Evolutionary conservation across 176 grass and related monocot species (phyloP), one percentile per base, ranked within the genome.

Genomic region (Neostapfia colusana): DNA sequence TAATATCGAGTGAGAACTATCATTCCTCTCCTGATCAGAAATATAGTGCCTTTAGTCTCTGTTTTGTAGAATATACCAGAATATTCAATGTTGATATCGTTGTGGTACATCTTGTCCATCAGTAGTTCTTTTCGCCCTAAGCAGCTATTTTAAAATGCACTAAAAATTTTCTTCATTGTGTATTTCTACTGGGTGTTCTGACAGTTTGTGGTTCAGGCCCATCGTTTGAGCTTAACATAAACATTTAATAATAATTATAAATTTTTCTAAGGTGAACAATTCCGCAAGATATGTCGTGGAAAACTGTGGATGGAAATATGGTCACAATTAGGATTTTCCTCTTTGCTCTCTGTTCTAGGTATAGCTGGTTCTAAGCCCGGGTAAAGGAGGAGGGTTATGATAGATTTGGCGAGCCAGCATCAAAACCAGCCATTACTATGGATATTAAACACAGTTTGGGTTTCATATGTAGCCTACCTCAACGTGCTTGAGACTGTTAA

Each of bases 251-350:
- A 64, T 9, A 49, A 15, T 48, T 34, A 13, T 7, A 76, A 62
- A 49, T 36, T 23, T 4, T 3, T 7, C 0, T 23, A 46, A 76
- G 10, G 1, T 63, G 6, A 46, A 31, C 42, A 37, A 21, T 17
- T 28, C 42, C 6, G 10, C 8, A n/a, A 21, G 7, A 16, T 37
- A 21, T 66, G 7, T 36, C 69, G 45, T 69, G 50, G 23, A 67
- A 63, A 78, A 82, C 4, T 16, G 18, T 74, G 64, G 25, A 59
- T 61, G 12, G 41, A 38, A 31, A 31, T 14, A 25, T 76, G 15
- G 6, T 37, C 13, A 70, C 44, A 13, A 31, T 74, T 79, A 36
- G 15, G 36, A 20, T 13, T 46, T 56, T 14, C 45, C 1, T 26
- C 24, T 76, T 76, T 70, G 41, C 5, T 3, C 16, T 58, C 10